Evolutionary conservation across 768 basidiomycete species (phyloP), one percentile per base, ranked within the genome.

Genomic region (Russula ochroleuca): DNA sequence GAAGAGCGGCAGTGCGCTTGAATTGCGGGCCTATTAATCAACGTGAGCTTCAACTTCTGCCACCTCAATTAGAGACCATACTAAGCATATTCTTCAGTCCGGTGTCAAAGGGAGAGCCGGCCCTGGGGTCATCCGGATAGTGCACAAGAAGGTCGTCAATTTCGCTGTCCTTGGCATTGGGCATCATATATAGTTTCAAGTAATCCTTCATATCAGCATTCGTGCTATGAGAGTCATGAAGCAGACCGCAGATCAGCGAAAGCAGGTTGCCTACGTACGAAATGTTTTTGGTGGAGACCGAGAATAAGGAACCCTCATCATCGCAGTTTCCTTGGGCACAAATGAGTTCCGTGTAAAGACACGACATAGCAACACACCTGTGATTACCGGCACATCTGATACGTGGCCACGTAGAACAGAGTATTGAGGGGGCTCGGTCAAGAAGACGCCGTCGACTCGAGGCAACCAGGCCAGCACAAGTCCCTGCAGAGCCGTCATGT

Each of bases 231-330:
- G 17, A 41, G 37, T 2, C 4, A n/a, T 47, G 45, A 59, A 31
- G 19, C 13, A 8, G 38, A 38, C n/a, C 1, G 11, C 15, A 28
- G 21, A 43, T 9, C 35, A 11, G 33, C 28, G 23, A 21, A 14
- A 53, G 17, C 6, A 21, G 11, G 3, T 54, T 23, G 56, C 59
- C 35, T 21, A 58, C 72, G 1, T 67, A 76, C 76, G 73, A 70
- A 41, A 77, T 65, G 58, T 76, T 75, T 6, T 56, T 31, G 0
- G 50, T 68, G 2, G 68, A 55, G 8, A 76, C 23, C 0, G 74
- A 64, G 68, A 76, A 77, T 3, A 75, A 50, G 0, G 84, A 83
- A 7, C 84, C 85, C 69, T 87, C 85, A 59, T 86, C 85, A 55
- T 85, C 82, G 64, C 77, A 78, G 64, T 83, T 78, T 19, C 82